Base-by-base conservation (phyloP, 352 stramenopile species). In the Phytopythium kandeliae region DNA sequence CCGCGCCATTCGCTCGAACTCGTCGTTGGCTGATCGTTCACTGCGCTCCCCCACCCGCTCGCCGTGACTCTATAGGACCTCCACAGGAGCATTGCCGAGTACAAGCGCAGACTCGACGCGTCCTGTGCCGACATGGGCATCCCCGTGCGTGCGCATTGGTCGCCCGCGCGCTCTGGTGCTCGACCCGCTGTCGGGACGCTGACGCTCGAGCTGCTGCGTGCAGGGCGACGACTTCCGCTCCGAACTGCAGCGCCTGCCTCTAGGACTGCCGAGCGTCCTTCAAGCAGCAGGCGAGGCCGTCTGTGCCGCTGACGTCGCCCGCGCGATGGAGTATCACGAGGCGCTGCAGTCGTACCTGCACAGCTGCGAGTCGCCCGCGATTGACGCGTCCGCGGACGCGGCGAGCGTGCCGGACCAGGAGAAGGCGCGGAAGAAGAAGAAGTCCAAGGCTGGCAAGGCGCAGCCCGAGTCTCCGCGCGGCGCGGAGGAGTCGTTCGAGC, bases 301-400 rank as follows among this genome's bases (percentile, higher is more conserved):
- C 38, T 84, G 69, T 42, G 63, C 51, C 21, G 56, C 65, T 21
- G 57, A 74, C 11, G 64, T 90, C 15, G 54, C 41, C 15, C 54
- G 53, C 24, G 78, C 74, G 4, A 65, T 84, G 24, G 60, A 65
- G 48, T 92, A 90, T 52, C 78, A 92, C 48, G 52, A 59, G 31
- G 71, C 76, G 26, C 63, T 92, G n/a, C 78, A 90, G 43, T 58
- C 43, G 10, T 89, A 89, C 53, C 55, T 92, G 11, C 70, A 78
- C 37, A 67, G 71, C 47, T 86, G 66, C 50, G 76, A 85, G 13
- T 40, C 67, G 4, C 69, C 74, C 4, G 59, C 60, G 26, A 58
- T 71, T 13, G 48, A 55, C 4, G 17, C 40, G 40, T 4, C 24
- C 31, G 40, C 40, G 15, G 40, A 46, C 13, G 22, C 7, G 22